Percentiles rank a stretch among this genome's conserved stretches.
Evolutionary conservation across 78 protist species (phyloP).

Genomic region (Polysphondylium violaceum): DNA sequence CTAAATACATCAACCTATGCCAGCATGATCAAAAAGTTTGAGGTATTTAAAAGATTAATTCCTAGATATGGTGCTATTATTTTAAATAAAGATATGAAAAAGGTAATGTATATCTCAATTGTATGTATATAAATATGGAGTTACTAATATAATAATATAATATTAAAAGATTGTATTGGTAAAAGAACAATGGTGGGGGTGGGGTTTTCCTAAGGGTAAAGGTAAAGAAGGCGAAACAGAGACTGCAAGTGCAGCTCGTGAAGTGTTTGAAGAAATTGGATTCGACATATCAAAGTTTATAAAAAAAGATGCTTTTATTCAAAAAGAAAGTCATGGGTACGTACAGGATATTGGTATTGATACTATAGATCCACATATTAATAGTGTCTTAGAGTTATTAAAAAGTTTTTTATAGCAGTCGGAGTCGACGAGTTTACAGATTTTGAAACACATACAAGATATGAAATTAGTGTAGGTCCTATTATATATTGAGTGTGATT

Average conservation of each 20-base stretch:
- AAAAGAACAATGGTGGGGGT: slow-evolving; percentile 83
- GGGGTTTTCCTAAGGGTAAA: slow-evolving; percentile 80
- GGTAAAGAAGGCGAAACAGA: slow-evolving; percentile 69
- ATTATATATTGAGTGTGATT: neutral
- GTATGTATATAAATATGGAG: no score
- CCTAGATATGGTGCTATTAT: slow-evolving; percentile 78
- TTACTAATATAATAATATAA: no score
- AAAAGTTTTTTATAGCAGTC: slow-evolving; percentile 58
- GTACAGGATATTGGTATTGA: neutral
- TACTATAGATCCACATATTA: neutral
- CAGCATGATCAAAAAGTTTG: slow-evolving; percentile 69
- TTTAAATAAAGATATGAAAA: slow-evolving; percentile 70
- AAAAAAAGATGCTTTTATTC: slow-evolving; percentile 70
- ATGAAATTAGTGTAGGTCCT: slow-evolving; percentile 62
- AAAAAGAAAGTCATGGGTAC: slow-evolving; percentile 68
- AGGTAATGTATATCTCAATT: no score
- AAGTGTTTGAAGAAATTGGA: slow-evolving; percentile 77
- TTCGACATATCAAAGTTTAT: slow-evolving; percentile 26
- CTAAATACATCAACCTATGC: slow-evolving; percentile 26
- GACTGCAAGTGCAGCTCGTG: slow-evolving; percentile 59
- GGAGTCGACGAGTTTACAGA: slow-evolving; percentile 70
- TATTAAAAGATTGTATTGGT: slow-evolving; percentile 43
- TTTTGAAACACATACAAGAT: slow-evolving; percentile 77
- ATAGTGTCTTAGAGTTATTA: slow-evolving; percentile 17
- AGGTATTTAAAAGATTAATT: slow-evolving; percentile 53